These are phyloP conservation scores for Podaxis sp. DNA, from an alignment of 768 basidiomycete species.

Conservation along the genomic window DNA sequence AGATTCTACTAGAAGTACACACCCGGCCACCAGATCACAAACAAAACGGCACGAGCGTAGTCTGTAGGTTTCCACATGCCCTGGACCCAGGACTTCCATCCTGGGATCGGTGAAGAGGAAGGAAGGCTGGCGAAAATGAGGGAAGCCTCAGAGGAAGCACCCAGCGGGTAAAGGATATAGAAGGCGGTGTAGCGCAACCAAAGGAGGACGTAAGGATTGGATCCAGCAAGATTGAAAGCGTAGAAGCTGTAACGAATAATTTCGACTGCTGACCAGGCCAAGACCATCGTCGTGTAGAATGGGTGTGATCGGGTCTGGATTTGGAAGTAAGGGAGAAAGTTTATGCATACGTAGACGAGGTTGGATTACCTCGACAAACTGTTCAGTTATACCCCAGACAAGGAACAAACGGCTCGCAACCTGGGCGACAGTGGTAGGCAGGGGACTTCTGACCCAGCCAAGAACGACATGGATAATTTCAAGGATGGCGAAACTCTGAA, in stretches of 20 bases:
- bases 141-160: constrained; percentile 88
- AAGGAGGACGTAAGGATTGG: constrained; percentile 50
- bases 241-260: constrained; percentile 92
- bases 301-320: constrained; percentile 68
- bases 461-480: constrained; percentile 82
- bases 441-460: constrained; percentile 77
- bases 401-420: constrained; percentile 80
- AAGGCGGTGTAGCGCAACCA: constrained; percentile 92
- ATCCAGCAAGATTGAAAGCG: constrained; percentile 60
- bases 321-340: neutral
- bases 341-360: neutral
- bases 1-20: constrained; percentile 15
- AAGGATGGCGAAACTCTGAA: constrained; percentile 82
- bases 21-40: constrained; percentile 91
- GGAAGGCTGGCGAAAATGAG: constrained; percentile 80
- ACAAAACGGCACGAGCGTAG: constrained; percentile 57
- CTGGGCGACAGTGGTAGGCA: constrained; percentile 75
- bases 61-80: constrained; percentile 57
- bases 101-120: constrained; percentile 38
- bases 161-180: constrained; percentile 90
- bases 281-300: constrained; percentile 85
- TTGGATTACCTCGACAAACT: constrained; percentile 56
- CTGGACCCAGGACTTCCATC: constrained; percentile 39
- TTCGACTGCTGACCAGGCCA: constrained; percentile 92
- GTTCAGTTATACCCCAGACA: constrained; percentile 80